Evolutionary conservation across 345 rosid genomes (phyloP).

Genomic region (Hypericum perforatum): DNA sequence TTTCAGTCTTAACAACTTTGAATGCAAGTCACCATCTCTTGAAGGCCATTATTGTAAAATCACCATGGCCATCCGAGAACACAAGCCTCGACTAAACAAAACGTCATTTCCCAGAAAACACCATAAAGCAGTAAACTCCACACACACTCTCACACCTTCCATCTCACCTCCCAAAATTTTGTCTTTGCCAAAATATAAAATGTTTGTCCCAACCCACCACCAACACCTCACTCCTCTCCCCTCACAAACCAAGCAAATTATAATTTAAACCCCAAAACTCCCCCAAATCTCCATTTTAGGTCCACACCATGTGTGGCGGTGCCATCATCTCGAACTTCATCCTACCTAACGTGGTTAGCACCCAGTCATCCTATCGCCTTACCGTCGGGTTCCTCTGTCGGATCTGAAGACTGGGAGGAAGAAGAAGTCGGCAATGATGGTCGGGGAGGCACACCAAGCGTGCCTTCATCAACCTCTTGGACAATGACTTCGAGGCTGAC

Average conservation of each 20-base stretch:
- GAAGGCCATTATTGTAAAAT: too few species aligned
- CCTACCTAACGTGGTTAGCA: conserved; percentile 18
- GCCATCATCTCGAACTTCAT: conserved; percentile 80
- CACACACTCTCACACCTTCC: too few species aligned
- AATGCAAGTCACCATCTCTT: too few species aligned
- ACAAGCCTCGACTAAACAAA: too few species aligned
- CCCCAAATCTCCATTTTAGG: background rate
- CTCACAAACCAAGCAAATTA: too few species aligned
- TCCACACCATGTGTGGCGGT: conserved; percentile 88
- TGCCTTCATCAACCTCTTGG: conserved; percentile 32
- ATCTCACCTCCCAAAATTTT: too few species aligned
- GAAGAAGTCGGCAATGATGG: conserved; percentile 12
- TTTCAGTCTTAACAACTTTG: too few species aligned
- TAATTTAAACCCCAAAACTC: background rate
- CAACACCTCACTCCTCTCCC: background rate
- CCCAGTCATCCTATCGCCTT: conserved; percentile 25
- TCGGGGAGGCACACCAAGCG: conserved; percentile 26
- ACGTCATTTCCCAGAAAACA: too few species aligned
- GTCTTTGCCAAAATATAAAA: too few species aligned
- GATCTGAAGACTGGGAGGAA: conserved; percentile 37
- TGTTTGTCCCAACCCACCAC: background rate
- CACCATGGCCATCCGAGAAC: too few species aligned
- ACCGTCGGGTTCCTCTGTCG: conserved; percentile 64
- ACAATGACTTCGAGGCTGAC: conserved; percentile 87
- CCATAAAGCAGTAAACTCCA: too few species aligned